A percentile compares a stretch with the other conserved stretches of the same genome.
These are phyloP conservation scores for Fusarium equiseti DNA, from an alignment of 2,329 filamentous ascomycete species.

Conservation along the genomic window DNA sequence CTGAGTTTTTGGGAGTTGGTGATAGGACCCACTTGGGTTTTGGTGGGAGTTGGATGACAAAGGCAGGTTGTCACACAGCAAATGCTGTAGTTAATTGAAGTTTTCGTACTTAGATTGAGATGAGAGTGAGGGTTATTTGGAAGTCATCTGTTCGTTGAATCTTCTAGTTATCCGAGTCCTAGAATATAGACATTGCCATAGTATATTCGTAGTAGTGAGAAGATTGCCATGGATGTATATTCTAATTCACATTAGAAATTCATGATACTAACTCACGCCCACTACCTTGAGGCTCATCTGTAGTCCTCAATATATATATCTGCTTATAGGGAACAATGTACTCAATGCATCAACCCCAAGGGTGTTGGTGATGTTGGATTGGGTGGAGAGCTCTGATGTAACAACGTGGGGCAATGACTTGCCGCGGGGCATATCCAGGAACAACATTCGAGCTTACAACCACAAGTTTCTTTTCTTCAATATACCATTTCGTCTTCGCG, in stretches of 20 bases:
- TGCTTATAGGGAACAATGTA: neutral
- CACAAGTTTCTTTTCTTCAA: neutral
- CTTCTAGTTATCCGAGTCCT: neutral
- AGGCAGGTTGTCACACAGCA: neutral
- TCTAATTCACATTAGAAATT: too few relatives aligned
- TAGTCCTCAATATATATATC: neutral
- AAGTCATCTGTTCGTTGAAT: neutral
- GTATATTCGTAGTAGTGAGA: too few relatives aligned
- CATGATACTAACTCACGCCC: too few relatives aligned
- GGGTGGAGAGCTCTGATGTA: slow-evolving; percentile 44
- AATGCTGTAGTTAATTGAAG: neutral
- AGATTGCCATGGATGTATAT: too few relatives aligned
- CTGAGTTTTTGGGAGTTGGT: slow-evolving; percentile 29
- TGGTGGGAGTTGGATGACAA: slow-evolving; percentile 22
- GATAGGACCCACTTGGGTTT: slow-evolving; percentile 36
- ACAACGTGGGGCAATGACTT: slow-evolving; percentile 41
- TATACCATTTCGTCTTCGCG: neutral
- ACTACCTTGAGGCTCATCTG: neutral
- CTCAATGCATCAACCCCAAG: neutral
- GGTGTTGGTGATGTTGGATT: neutral
- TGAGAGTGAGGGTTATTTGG: neutral
- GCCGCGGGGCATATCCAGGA: slow-evolving; percentile 39
- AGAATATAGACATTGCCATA: neutral
- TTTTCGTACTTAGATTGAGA: neutral
- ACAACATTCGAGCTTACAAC: slow-evolving; percentile 14